These are phyloP conservation scores for Rhazya stricta DNA, from an alignment of 257 asterid species.

Conservation along the genomic window DNA sequence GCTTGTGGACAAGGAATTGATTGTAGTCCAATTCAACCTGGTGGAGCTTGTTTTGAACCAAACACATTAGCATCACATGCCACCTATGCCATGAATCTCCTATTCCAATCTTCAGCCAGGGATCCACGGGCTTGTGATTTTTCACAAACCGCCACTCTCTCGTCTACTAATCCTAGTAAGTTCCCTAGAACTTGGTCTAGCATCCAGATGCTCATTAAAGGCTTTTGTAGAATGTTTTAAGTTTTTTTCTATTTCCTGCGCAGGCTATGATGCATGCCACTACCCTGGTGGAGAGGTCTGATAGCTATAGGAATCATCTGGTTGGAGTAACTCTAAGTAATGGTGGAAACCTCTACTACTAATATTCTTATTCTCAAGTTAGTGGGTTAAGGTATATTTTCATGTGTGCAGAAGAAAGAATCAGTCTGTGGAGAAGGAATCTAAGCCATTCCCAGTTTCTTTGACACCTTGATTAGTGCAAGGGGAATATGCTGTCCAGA, in stretches of 20 bases:
- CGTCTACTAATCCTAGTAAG: conserved; percentile 54
- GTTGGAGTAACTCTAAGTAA: conserved; percentile 12
- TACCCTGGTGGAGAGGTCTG: conserved; percentile 37
- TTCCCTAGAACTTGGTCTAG: no score
- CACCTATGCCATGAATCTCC: conserved; percentile 57
- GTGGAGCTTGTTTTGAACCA: conserved; percentile 68
- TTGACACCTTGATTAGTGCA: background rate
- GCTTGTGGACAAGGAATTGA: conserved; percentile 53
- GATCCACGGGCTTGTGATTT: conserved; percentile 47
- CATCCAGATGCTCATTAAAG: background rate
- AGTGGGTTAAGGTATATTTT: conserved; percentile 2
- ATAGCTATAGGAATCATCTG: conserved; percentile 11
- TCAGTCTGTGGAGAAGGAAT: conserved; percentile 8
- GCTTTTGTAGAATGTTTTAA: background rate
- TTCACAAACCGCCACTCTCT: conserved; percentile 41
- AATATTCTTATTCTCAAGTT: conserved; percentile 9
- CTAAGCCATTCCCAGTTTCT: background rate
- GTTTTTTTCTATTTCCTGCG: background rate
- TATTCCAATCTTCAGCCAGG: conserved; percentile 34
- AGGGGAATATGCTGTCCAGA: background rate
- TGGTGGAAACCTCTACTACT: background rate
- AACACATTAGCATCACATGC: conserved; percentile 48
- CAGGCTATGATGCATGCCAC: conserved; percentile 48
- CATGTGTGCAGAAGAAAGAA: background rate
- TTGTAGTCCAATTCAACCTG: conserved; percentile 55